phyloP scores from a whole-genome alignment of 257 asterid species.

The Ophiorrhiza pumila region DNA sequence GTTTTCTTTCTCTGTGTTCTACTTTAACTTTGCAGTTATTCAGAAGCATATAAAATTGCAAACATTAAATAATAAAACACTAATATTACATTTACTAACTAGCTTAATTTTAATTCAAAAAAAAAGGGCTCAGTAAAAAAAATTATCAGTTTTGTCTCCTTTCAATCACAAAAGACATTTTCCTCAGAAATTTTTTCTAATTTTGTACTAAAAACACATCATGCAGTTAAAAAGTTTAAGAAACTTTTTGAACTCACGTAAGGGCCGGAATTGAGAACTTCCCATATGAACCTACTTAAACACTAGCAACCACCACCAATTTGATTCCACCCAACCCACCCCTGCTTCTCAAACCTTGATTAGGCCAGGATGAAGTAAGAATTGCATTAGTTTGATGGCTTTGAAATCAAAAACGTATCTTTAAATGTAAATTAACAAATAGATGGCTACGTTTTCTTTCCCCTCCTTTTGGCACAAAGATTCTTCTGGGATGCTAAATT shows the following conservation, averaged over 20 bases:
- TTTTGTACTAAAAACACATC: neutral
- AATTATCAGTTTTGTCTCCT: neutral
- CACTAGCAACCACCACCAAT: neutral
- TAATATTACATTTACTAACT: neutral
- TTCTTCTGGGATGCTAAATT: neutral
- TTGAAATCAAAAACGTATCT: slow-evolving; percentile 1
- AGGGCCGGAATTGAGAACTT: neutral
- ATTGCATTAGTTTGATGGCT: neutral
- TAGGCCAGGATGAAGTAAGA: neutral
- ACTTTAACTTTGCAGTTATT: neutral
- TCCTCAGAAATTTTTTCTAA: neutral
- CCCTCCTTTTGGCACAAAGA: neutral
- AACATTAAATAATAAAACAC: neutral
- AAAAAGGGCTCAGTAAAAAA: neutral
- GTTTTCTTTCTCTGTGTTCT: neutral
- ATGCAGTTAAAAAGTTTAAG: neutral
- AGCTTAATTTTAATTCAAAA: neutral
- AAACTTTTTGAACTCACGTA: neutral
- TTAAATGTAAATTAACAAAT: neutral
- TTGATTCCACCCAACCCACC: neutral
- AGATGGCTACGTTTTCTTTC: no score
- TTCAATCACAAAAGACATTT: neutral
- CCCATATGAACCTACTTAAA: neutral
- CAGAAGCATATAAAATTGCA: neutral
- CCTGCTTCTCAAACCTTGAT: neutral